Evolutionary conservation across 495 filamentous ascomycete species (phyloP), one percentile per base, ranked within the genome.

Genomic region (Apiosordaria backusii): DNA sequence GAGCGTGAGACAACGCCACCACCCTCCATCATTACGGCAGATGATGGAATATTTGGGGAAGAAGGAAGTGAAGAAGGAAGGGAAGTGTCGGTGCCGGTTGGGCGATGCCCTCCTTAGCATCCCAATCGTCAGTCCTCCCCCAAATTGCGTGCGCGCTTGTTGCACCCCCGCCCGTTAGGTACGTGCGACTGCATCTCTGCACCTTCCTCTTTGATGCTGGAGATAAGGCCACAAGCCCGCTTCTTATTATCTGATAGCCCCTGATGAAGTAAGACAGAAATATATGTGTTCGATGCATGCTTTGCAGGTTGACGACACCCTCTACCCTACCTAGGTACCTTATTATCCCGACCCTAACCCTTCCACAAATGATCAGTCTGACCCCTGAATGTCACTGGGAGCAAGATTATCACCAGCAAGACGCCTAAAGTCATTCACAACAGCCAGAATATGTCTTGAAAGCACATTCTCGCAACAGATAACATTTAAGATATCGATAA

Each of bases 71-170:
- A 24, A 59, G 0, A 27, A 22, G 16, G 16, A 27, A 67, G 59
- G 22, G 4, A 54, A 63, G 50, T 2, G 50, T 50, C 23, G 40
- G 23, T 23, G 13, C 10, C 10, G 40, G 40, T 19, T 54, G 15
- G 22, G 10, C 27, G 16, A 2, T 24, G 61, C 53, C 29, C 35
- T 35, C 26, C 9, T 4, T 54, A 26, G 29, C n/a, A n/a, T 18
- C 26, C 50, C 27, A 45, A 45, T 69, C 67, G 67, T 69, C 67
- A 69, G 27, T 26, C n/a, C 35, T 9, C 27, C 59, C 29, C 19
- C 40, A 55, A 69, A 69, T 69, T 59, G 63, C 67, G 67, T 69
- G 67, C 63, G 66, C 55, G 62, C 29, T 54, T 65, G 58, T 50
- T 45, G 35, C 35, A 13, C 35, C 35, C 35, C 35, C 35, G 35